Evolutionary conservation across 306 rosid species (phyloP), one percentile per base, ranked within the genome.

Genomic region (Castanea sativa): DNA sequence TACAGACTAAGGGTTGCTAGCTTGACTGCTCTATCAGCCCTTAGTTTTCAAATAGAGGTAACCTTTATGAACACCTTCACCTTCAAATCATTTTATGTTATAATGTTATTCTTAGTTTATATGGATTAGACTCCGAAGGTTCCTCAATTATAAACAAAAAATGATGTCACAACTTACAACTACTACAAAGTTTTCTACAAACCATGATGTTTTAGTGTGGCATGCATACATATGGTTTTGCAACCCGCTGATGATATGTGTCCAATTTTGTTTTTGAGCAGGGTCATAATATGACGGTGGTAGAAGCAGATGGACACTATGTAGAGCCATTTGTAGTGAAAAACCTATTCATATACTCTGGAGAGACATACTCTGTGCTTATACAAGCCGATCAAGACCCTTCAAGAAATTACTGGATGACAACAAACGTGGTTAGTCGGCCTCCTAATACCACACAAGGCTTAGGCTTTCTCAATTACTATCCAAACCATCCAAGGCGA

Each of bases 261-360:
- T 60, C 7, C 9, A 27, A 13, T 10, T 49, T 15, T 52, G 3
- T 8, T 21, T 25, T 3, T 0, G 23, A 76, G 80, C 92, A 94
- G 97, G 95, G 95, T 1, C 98, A 92, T 63, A 92, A 91, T 38
- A 91, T 94, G 98, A 92, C 93, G 1, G 93, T 94, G 43, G 97
- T 94, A 3, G 97, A 92, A 84, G 97, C 97, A 27, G 98, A 92
- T 82, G 97, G 98, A 27, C 94, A 94, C 81, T 86, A 92, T 59
- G 97, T 92, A 0, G 97, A 94, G 57, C 97, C 98, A 20, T 92
- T 94, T 29, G 92, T 78, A 71, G 93, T 92, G 6, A 78, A 90
- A 11, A 92, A 87, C 59, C 83, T 94, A 2, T 92, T 83, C 88
- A 73, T 94, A 64, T 94, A 94, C 76, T 91, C 98, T 0, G 98